These are phyloP conservation scores for Pelargonium cotyledonis DNA, from an alignment of 441 rosid genomes.

Conservation along the genomic window DNA sequence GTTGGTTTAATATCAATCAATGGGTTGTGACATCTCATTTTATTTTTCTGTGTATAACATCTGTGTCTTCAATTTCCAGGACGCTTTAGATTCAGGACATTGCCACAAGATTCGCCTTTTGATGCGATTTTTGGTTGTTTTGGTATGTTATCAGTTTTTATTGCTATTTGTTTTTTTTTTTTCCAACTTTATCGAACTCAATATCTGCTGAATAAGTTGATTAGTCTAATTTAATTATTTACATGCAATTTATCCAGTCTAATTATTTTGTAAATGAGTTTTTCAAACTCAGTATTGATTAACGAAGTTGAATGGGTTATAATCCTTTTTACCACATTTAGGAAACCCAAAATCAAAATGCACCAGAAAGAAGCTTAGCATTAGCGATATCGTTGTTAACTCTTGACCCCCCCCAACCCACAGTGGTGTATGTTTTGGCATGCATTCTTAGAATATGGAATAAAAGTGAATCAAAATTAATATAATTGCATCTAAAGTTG, in stretches of 20 bases:
- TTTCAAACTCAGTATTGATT: background rate
- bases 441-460: background rate
- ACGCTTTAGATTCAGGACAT: conserved; percentile 59
- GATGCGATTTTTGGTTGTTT: conserved; percentile 75
- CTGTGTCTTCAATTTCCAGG: conserved; percentile 41
- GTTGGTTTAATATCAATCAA: background rate
- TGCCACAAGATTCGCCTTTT: conserved; percentile 74
- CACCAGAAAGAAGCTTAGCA: background rate
- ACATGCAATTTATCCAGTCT: background rate
- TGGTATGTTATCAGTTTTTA: conserved; percentile 43
- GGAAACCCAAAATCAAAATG: background rate
- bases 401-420: background rate
- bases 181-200: no score
- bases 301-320: background rate
- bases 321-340: background rate
- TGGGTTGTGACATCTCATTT: background rate
- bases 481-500: no score
- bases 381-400: background rate
- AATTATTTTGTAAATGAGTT: background rate
- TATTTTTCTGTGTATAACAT: background rate
- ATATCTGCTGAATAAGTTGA: no score
- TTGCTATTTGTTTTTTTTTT: conserved; percentile 12
- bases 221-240: no score
- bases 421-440: background rate
- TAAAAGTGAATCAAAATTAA: background rate